Evolutionary conservation across 805 yeast species (phyloP).

Genomic region (Wickerhamiella nectarea): DNA sequence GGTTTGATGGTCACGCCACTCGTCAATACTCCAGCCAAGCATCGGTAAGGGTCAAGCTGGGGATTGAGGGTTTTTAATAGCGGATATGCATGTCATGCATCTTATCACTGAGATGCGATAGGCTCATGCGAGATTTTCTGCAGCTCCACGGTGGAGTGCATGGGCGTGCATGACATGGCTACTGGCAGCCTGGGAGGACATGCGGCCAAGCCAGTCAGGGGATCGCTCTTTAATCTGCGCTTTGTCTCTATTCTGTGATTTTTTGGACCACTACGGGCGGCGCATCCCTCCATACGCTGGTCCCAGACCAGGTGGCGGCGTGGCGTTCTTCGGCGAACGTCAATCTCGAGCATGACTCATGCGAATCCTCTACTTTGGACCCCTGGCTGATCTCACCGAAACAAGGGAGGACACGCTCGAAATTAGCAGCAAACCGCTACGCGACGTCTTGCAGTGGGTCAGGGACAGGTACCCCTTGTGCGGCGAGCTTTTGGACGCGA

Average conservation of each 20-base stretch:
- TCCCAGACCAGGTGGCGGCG: neutral
- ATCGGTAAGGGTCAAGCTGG: neutral
- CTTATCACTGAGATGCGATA: neutral
- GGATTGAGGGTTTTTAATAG: neutral
- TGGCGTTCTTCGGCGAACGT: neutral
- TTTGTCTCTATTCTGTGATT: too few relatives aligned
- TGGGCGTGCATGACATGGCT: neutral
- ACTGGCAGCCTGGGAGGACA: too few relatives aligned
- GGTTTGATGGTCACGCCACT: slow-evolving; percentile 64
- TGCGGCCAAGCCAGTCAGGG: too few relatives aligned
- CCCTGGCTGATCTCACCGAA: slow-evolving; percentile 16
- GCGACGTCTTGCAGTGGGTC: slow-evolving; percentile 11
- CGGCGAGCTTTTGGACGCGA: slow-evolving; percentile 13
- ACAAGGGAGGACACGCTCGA: neutral
- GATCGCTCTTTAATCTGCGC: too few relatives aligned
- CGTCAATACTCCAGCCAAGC: slow-evolving; percentile 64
- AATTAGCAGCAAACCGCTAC: neutral
- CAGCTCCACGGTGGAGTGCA: neutral
- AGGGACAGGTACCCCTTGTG: slow-evolving; percentile 11
- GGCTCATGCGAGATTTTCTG: neutral
- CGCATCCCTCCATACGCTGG: too few relatives aligned
- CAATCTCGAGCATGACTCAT: neutral
- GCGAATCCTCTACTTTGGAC: slow-evolving; percentile 21
- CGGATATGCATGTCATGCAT: neutral
- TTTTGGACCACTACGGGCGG: too few relatives aligned